These are phyloP conservation scores for Mortierella hygrophila DNA, from an alignment of 192 early-diverging fungal genomes.

Conservation along the genomic window DNA sequence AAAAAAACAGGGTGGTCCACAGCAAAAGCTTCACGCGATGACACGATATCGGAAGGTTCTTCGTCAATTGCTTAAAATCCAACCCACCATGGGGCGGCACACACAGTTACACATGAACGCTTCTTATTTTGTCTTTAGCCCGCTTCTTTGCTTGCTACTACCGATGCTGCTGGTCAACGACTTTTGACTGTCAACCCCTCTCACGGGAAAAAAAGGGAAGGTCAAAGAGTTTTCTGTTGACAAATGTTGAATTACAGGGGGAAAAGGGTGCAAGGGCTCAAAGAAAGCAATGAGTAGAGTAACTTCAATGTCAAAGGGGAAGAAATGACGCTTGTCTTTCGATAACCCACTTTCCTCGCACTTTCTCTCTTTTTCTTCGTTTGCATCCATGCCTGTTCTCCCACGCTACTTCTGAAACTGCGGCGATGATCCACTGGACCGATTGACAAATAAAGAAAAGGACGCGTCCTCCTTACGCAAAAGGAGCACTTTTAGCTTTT, in stretches of 20 bases:
- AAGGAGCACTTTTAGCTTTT: background rate
- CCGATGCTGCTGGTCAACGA: background rate
- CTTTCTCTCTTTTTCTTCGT: background rate
- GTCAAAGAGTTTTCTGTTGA: too few species aligned
- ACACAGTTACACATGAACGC: background rate
- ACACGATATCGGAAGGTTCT: conserved; percentile 45
- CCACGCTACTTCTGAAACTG: background rate
- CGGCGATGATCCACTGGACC: background rate
- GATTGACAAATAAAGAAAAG: background rate
- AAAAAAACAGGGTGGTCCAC: conserved; percentile 5
- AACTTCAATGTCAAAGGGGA: background rate
- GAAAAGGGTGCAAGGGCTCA: background rate
- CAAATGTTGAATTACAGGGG: background rate
- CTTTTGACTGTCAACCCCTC: background rate
- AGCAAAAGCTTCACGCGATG: conserved; percentile 23
- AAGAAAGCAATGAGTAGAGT: background rate
- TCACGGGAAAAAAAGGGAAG: background rate
- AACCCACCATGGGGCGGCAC: background rate
- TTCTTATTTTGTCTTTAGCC: background rate
- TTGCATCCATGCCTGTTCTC: background rate
- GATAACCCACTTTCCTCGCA: background rate
- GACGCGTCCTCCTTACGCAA: background rate
- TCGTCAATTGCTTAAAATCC: conserved; percentile 6
- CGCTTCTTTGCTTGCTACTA: background rate
- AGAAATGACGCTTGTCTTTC: background rate